Evolutionary conservation across 179 eudicot genomes (phyloP).

Genomic region (Beta macrorhiza): DNA sequence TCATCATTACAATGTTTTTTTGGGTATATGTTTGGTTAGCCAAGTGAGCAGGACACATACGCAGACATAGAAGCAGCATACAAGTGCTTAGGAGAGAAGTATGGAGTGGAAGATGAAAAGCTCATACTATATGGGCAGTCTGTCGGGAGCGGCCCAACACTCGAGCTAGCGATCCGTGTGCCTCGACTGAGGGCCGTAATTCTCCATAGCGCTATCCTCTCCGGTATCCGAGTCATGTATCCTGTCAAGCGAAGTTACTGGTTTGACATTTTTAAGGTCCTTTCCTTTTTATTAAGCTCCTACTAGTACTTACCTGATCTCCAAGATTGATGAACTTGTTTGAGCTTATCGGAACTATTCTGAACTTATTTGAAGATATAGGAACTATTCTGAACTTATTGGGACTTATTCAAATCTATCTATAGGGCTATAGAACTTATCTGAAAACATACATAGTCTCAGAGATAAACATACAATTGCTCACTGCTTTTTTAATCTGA

Average conservation of each 20-base stretch:
- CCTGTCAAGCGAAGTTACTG: slow-evolving; percentile 72
- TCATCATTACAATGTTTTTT: not conserved
- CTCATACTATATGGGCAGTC: slow-evolving; percentile 75
- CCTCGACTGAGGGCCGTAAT: slow-evolving; percentile 72
- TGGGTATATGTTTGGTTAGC: slow-evolving; percentile 41
- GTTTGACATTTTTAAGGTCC: slow-evolving; percentile 87
- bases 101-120: slow-evolving; percentile 67
- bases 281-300: too few relatives aligned
- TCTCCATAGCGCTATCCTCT: slow-evolving; percentile 78
- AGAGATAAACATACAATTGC: too few relatives aligned
- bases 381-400: too few relatives aligned
- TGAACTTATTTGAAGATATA: too few relatives aligned
- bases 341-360: too few relatives aligned
- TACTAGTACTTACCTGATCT: not conserved
- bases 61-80: slow-evolving; percentile 89
- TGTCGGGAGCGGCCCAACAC: slow-evolving; percentile 82
- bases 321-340: too few relatives aligned
- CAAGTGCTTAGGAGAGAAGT: slow-evolving; percentile 73
- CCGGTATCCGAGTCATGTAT: slow-evolving; percentile 75
- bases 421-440: too few relatives aligned
- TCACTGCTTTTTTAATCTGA: too few relatives aligned
- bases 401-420: too few relatives aligned
- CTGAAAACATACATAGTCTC: too few relatives aligned
- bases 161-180: slow-evolving; percentile 69
- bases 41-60: slow-evolving; percentile 77